A percentile compares a stretch with the other conserved stretches of the same genome.
Conservation (phyloP, 225 moss, liverwort and hornwort genomes). For the Physcomitrellopsis africana region DNA sequence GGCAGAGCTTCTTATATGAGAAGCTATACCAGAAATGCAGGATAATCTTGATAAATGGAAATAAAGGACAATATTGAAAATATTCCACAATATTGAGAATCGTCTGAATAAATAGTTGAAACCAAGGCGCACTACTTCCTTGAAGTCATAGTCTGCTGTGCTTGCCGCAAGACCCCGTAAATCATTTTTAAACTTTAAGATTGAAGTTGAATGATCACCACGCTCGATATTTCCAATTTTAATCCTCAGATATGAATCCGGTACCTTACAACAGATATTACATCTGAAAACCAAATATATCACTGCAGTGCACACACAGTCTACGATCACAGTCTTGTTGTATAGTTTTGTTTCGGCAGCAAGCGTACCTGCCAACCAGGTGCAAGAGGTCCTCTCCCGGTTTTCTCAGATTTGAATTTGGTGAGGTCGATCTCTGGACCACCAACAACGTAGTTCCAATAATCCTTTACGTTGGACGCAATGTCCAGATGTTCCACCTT, state of each 20-base stretch:
- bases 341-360: not conserved
- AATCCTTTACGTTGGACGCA: conserved; percentile 68
- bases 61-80: not conserved
- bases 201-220: not conserved
- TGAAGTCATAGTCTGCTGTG: not conserved
- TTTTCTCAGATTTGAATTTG: conserved; percentile 74
- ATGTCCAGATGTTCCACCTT: conserved; percentile 88
- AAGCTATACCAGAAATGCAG: not conserved
- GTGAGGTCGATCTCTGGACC: conserved; percentile 80
- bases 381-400: conserved; percentile 73
- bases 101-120: not conserved
- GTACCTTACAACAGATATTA: conserved; percentile 11
- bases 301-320: not conserved
- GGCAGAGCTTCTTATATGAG: not conserved
- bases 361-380: conserved; percentile 83
- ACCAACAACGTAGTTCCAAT: conserved; percentile 89
- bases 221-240: not conserved
- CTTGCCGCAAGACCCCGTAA: not conserved
- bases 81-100: not conserved
- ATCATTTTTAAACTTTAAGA: conserved; percentile 4
- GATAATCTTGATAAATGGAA: not conserved
- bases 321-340: not conserved
- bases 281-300: not conserved
- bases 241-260: not conserved
- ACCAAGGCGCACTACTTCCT: not conserved